A percentile compares a stretch with the other conserved stretches of the same genome.
Conservation (phyloP, 169 alveolate species). For the Perkinsus olseni region DNA sequence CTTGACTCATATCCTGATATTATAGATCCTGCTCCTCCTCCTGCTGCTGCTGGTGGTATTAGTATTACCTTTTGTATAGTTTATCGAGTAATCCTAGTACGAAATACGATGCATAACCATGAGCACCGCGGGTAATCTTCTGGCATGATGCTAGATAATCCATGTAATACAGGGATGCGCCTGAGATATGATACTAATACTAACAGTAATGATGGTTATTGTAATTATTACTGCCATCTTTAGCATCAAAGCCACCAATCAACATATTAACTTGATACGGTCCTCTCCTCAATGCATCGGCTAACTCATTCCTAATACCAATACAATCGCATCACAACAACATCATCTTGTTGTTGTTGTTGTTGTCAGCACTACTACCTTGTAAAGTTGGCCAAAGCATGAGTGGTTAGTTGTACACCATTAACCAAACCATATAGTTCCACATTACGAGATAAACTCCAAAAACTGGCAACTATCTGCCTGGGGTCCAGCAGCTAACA, state of each 20-base stretch:
- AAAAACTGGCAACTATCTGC: constrained; percentile 41
- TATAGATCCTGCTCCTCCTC: background rate
- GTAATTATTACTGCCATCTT: constrained; percentile 12
- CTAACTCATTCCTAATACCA: constrained; percentile 28
- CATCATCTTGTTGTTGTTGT: no score
- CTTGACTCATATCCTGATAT: background rate
- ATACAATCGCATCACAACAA: background rate
- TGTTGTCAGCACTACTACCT: constrained; percentile 4
- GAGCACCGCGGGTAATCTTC: constrained; percentile 42
- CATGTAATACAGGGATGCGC: constrained; percentile 44
- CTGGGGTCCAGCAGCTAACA: constrained; percentile 30
- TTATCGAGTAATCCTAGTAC: background rate
- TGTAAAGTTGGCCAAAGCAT: constrained; percentile 41
- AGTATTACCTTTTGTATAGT: background rate
- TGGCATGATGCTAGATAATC: constrained; percentile 43
- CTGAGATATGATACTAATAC: background rate
- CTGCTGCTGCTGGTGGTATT: background rate
- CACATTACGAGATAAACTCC: constrained; percentile 36
- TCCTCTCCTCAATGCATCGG: constrained; percentile 41
- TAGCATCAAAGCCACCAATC: constrained; percentile 38
- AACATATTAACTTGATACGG: constrained; percentile 39
- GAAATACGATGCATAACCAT: constrained; percentile 31
- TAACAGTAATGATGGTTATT: no score
- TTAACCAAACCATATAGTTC: constrained; percentile 35
- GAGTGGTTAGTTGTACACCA: constrained; percentile 38